Evolutionary conservation across 2,329 filamentous ascomycete species (phyloP), one percentile per base, ranked within the genome.

Genomic region (Teratosphaeria pseudoeucalypti): DNA sequence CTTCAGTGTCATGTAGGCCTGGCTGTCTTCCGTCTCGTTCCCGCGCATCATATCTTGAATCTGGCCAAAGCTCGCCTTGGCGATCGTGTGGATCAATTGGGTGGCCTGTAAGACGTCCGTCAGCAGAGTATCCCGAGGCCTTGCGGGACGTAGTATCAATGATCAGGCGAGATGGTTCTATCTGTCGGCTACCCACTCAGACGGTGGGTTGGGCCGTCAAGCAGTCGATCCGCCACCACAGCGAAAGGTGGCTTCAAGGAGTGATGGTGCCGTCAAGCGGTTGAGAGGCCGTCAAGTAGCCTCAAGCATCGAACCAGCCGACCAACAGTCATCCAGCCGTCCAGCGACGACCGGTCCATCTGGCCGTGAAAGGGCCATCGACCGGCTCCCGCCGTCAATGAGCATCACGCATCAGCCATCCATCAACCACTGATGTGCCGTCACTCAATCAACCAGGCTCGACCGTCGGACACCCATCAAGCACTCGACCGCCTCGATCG

Each of bases 1-100:
- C 65, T 83, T 83, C 68, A 86, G 75, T 1, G 81, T 82, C 3
- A 78, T 76, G 70, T 85, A 86, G n/a, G 83, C 81, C 68, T 85
- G 81, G 9, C 82, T 82, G 26, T 71, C 68, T 58, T 71, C 68
- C 37, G 63, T 62, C 32, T 69, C 67, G 11, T 43, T 60, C 34
- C 61, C 76, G 2, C 79, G 80, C 34, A 84, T 79, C 61, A 85
- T 80, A 34, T 78, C 77, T 55, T 83, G 77, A 39, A 83, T 81
- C 57, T 85, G 81, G 57, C 78, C 74, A 58, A 81, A 83, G 52
- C 77, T 78, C 9, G 80, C 81, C 66, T 82, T 82, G 54, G 82
- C 79, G 5, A 85, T 72, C 34, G 81, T 80, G 14, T 80, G 77
- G 10, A 85, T 75, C 37, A 85, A 81, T 72, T 85, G 82, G 0